phyloP scores from a whole-genome alignment of 768 basidiomycete genomes.

The Amanita exitialis region DNA sequence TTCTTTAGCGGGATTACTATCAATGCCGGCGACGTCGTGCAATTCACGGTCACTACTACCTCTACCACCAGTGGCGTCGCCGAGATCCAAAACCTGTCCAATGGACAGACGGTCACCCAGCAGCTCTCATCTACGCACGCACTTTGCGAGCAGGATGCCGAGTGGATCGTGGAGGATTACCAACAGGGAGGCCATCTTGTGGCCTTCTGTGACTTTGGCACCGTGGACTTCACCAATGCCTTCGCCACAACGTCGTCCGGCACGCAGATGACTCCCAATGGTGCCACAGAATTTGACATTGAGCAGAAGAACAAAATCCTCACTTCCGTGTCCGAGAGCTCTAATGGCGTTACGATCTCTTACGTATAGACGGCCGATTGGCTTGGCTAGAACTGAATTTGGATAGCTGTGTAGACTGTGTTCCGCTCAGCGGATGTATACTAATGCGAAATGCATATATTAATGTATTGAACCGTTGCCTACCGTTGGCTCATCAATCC shows the following conservation, averaged over 20 bases:
- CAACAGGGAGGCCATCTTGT: neutral
- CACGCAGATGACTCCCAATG: neutral
- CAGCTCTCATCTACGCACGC: neutral
- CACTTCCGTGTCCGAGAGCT: neutral
- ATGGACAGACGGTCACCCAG: neutral
- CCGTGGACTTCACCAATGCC: neutral
- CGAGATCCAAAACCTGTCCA: neutral
- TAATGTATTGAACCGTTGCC: too few relatives aligned
- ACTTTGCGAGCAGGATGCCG: neutral
- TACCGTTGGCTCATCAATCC: too few relatives aligned
- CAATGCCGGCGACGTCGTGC: neutral
- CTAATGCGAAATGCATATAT: too few relatives aligned
- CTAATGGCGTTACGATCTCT: neutral
- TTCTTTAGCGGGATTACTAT: neutral
- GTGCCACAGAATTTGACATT: neutral
- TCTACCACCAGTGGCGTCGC: neutral
- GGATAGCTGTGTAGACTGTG: too few relatives aligned
- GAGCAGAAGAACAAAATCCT: neutral
- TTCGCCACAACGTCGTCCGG: neutral
- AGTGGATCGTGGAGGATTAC: slow-evolving; percentile 1
- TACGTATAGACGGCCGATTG: neutral
- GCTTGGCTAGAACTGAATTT: too few relatives aligned
- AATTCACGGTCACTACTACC: neutral
- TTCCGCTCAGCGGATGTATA: too few relatives aligned
- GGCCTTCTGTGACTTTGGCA: neutral